phyloP scores from a whole-genome alignment of 1,284 basidiomycete genomes.

The Farysia itapuensis region DNA sequence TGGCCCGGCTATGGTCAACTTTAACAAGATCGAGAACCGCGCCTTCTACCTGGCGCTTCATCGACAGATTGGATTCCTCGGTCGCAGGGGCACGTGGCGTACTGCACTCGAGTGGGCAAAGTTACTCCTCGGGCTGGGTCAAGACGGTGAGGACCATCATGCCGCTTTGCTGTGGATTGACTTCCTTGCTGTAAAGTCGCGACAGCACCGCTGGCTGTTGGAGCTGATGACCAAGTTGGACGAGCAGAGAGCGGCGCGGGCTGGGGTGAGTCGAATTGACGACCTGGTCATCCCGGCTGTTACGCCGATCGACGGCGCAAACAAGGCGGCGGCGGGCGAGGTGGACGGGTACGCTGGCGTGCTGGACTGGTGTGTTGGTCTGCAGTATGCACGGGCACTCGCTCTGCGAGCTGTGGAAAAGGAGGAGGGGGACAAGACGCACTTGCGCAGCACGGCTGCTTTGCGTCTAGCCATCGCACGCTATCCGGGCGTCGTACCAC shows the following conservation, averaged over 20 bases:
- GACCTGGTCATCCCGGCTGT: slow-evolving; percentile 24
- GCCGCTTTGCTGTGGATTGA: slow-evolving; percentile 57
- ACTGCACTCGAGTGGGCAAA: slow-evolving; percentile 58
- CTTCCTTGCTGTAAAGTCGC: slow-evolving; percentile 54
- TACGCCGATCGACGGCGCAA: slow-evolving; percentile 39
- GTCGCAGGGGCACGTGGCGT: slow-evolving; percentile 55
- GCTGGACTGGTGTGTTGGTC: slow-evolving; percentile 54
- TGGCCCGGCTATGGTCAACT: slow-evolving; percentile 51
- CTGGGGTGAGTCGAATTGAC: slow-evolving; percentile 8
- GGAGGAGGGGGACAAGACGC: slow-evolving; percentile 37
- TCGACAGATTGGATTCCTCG: slow-evolving; percentile 50
- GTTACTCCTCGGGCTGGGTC: slow-evolving; percentile 44
- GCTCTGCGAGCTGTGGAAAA: slow-evolving; percentile 45
- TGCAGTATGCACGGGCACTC: slow-evolving; percentile 45
- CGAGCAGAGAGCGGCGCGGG: slow-evolving; percentile 9
- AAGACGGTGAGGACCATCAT: slow-evolving; percentile 53
- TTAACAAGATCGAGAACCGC: slow-evolving; percentile 51
- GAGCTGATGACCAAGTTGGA: slow-evolving; percentile 40
- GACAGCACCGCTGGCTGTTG: slow-evolving; percentile 51
- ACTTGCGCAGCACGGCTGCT: slow-evolving; percentile 23
- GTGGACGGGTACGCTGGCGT: slow-evolving; percentile 19
- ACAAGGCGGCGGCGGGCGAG: slow-evolving; percentile 32
- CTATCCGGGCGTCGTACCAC: slow-evolving; percentile 41
- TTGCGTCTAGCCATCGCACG: slow-evolving; percentile 48
- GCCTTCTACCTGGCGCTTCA: slow-evolving; percentile 56